A percentile compares a stretch with the other conserved stretches of the same genome.
phyloP scores from a whole-genome alignment of 257 asterid genomes.

The Paraleonurus japonicus region DNA sequence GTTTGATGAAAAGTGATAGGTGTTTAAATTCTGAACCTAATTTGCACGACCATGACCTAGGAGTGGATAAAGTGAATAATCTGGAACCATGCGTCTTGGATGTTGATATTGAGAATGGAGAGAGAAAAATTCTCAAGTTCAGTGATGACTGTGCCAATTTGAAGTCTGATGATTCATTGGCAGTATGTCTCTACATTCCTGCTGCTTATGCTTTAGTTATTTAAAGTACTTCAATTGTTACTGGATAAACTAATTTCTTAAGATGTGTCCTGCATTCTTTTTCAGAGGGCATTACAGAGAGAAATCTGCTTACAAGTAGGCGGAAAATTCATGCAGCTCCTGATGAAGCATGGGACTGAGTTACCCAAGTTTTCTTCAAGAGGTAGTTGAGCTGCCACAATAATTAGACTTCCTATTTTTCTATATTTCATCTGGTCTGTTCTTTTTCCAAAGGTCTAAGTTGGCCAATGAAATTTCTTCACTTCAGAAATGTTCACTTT shows the following conservation, averaged over 20 bases:
- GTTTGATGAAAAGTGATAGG: conserved; percentile 41
- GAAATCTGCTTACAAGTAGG: conserved; percentile 67
- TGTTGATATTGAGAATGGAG: conserved; percentile 71
- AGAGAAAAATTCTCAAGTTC: conserved; percentile 42
- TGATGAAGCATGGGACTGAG: conserved; percentile 65
- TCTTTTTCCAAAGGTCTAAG: conserved; percentile 18
- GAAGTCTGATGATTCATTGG: conserved; percentile 57
- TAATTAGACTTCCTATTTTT: conserved; percentile 13
- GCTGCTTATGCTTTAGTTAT: conserved; percentile 8
- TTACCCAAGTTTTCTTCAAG: conserved; percentile 73
- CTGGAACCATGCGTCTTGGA: conserved; percentile 42
- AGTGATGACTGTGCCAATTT: conserved; percentile 43
- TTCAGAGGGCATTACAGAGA: conserved; percentile 68
- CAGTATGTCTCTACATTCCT: conserved; percentile 44
- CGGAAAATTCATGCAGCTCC: conserved; percentile 76
- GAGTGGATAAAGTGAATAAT: conserved; percentile 44
- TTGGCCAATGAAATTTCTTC: background rate
- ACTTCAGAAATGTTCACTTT: background rate
- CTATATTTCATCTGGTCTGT: conserved; percentile 17
- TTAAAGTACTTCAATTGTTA: conserved; percentile 7
- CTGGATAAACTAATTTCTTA: conserved; percentile 14
- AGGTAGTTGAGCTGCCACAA: conserved; percentile 47
- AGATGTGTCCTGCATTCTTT: conserved; percentile 14
- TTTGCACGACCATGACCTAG: conserved; percentile 40
- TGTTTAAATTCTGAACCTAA: conserved; percentile 41